phyloP scores from a whole-genome alignment of 352 stramenopile genomes.

The Phytophthora pluvialis region DNA sequence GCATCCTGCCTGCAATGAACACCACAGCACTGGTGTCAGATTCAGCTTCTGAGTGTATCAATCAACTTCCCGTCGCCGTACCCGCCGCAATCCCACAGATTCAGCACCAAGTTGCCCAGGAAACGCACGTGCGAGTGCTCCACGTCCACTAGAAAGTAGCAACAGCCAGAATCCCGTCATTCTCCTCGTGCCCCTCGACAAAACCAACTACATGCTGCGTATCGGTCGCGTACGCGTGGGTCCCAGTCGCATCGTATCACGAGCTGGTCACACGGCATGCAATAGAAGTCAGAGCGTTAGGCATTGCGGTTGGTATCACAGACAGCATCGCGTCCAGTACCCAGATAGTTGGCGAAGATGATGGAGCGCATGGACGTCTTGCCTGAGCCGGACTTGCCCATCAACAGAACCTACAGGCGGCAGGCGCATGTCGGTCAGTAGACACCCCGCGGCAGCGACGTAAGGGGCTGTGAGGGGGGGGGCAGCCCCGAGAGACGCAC shows the following conservation, averaged over 20 bases:
- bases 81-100: conserved; percentile 99
- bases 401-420: conserved; percentile 90
- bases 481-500: conserved; percentile 18
- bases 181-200: background rate
- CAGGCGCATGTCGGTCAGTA: background rate
- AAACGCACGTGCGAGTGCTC: conserved; percentile 95
- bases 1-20: conserved; percentile 92
- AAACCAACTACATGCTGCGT: background rate
- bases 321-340: conserved; percentile 28
- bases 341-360: conserved; percentile 99
- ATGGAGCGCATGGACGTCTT: conserved; percentile 99
- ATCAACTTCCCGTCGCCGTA: conserved; percentile 32
- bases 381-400: conserved; percentile 95
- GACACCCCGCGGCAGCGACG: background rate
- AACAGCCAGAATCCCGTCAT: conserved; percentile 13
- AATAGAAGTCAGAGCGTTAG: conserved; percentile 1
- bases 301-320: background rate
- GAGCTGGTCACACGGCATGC: conserved; percentile 51
- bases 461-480: background rate
- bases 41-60: background rate
- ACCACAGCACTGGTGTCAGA: conserved; percentile 15
- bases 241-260: conserved; percentile 97
- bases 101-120: conserved; percentile 98
- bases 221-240: conserved; percentile 81
- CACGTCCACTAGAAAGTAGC: conserved; percentile 78